A percentile compares a stretch with the other conserved stretches of the same genome.
Evolutionary conservation across 2,329 filamentous ascomycete genomes (phyloP).

Genomic region (Tolypocladium ovalisporum): DNA sequence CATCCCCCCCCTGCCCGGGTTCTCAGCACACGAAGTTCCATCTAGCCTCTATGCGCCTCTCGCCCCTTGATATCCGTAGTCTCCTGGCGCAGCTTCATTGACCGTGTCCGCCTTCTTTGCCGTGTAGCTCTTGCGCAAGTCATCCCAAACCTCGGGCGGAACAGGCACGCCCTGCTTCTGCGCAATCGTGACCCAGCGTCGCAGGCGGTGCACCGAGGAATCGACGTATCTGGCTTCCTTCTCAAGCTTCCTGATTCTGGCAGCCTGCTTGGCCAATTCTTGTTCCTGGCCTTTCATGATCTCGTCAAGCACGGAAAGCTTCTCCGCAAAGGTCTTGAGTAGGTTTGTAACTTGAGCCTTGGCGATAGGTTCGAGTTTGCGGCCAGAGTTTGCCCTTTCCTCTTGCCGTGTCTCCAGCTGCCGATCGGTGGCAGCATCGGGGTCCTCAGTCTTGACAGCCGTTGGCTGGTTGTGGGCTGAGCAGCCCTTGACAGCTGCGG

Average conservation of each 20-base stretch:
- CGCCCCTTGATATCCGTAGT: not conserved
- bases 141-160: not conserved
- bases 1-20: not conserved
- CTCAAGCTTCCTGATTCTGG: not conserved
- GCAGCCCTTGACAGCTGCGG: not conserved
- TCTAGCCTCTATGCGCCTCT: not conserved
- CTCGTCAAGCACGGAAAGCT: not conserved
- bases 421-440: not conserved
- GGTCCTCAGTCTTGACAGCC: not conserved
- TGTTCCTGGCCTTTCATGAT: not conserved
- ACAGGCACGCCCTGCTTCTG: not conserved
- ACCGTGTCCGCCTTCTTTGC: not conserved
- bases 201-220: not conserved
- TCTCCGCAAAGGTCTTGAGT: not conserved
- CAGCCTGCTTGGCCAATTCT: not conserved
- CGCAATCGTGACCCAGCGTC: not conserved
- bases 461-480: not conserved
- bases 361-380: too few species aligned
- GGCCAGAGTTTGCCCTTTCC: not conserved
- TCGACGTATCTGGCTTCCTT: not conserved
- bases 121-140: not conserved
- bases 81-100: too few species aligned
- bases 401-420: not conserved
- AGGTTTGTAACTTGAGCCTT: not conserved
- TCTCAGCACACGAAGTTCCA: not conserved